Evolutionary conservation across 2,329 filamentous ascomycete species (phyloP), one percentile per base, ranked within the genome.

Genomic region (Exophiala mesophila): DNA sequence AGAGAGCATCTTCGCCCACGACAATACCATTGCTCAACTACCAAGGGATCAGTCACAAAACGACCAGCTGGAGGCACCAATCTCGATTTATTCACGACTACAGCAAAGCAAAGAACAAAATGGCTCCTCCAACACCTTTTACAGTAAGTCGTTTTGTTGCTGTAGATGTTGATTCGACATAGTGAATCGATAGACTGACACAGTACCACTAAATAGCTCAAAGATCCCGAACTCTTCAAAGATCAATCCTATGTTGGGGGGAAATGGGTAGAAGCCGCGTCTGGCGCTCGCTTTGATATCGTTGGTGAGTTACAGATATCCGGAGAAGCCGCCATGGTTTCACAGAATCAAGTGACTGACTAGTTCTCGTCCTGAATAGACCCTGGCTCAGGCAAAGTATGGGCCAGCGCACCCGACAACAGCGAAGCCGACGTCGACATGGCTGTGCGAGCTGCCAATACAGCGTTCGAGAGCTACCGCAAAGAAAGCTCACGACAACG

Each of bases 401-500:
- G 72, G 72, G 67, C 70, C 2, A 67, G 65, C 6, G 72, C 70
- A 48, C 66, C 73, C 0, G 64, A 70, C 49, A 70, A 64, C 47
- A 56, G 59, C 6, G 58, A 60, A 10, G 73, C 76, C 26, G 81
- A 84, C 59, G 78, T 82, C 36, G 72, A 80, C 42, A 59, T 57
- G 3, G 73, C 78, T 2, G 78, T 83, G 3, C 62, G 76, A 53
- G 68, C 72, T 32, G 73, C 81, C 1, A 68, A 82, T 43, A 61
- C 63, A 9, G 76, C 77, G 4, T 84, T 84, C 54, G 63, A 77
- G 45, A 62, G 60, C 12, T 85, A 76, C 63, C 70, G 68, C 42
- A 80, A 76, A 49, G 63, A 72, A 43, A 81, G 73, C 50, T 78
- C 80, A 0, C 69, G 76, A 8, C 66, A 69, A 36, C 72, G 80